phyloP scores from a whole-genome alignment of 345 rosid genomes.

The Boechera divaricarpa region DNA sequence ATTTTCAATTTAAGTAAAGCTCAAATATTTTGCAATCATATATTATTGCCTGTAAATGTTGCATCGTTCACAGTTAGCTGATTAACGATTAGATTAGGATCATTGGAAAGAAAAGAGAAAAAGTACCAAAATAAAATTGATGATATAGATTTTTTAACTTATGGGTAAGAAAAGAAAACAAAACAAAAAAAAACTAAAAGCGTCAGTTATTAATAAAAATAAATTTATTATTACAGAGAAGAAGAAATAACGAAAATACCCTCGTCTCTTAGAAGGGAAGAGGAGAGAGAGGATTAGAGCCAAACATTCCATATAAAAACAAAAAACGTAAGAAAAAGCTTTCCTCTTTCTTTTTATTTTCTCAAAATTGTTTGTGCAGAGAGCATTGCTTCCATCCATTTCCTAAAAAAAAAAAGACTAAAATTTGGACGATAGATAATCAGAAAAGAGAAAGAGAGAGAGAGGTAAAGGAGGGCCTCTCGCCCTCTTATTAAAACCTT shows the following conservation, averaged over 20 bases:
- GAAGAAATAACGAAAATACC: conserved; percentile 9
- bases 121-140: background rate
- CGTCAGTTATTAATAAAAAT: conserved; percentile 18
- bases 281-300: conserved; percentile 21
- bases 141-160: background rate
- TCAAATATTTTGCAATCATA: too few relatives aligned
- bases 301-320: conserved; percentile 42
- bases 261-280: conserved; percentile 21
- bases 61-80: too few relatives aligned
- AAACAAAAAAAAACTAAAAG: background rate
- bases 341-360: conserved; percentile 9
- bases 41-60: too few relatives aligned
- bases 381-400: conserved; percentile 34
- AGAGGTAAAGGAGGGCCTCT: conserved; percentile 56
- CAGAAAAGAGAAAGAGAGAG: background rate
- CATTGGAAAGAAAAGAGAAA: too few relatives aligned
- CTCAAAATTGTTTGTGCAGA: background rate
- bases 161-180: background rate
- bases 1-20: too few relatives aligned
- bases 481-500: conserved; percentile 51
- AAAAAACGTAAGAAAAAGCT: conserved; percentile 40
- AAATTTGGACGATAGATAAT: conserved; percentile 33
- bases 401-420: conserved; percentile 21
- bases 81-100: too few relatives aligned
- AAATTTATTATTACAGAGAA: background rate